phyloP scores from a whole-genome alignment of 345 rosid species.

The Toxicodendron radicans region DNA sequence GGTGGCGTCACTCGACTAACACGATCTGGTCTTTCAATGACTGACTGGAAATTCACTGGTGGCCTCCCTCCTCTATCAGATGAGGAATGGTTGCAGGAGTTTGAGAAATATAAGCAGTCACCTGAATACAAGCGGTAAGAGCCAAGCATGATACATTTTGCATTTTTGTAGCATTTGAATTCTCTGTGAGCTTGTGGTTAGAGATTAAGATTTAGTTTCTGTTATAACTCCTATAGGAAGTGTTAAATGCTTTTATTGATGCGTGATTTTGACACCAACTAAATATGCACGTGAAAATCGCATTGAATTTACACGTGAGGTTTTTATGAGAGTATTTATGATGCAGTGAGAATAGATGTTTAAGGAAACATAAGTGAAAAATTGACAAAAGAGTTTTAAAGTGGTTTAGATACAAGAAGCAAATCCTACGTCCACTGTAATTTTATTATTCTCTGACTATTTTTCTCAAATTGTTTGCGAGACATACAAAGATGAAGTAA shows the following conservation, averaged over 20 bases:
- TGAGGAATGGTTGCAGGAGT: conserved; percentile 79
- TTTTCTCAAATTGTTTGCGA: too few species aligned
- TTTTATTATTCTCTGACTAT: too few species aligned
- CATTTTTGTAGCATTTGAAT: conserved; percentile 5
- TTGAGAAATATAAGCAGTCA: conserved; percentile 80
- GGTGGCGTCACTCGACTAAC: conserved; percentile 89
- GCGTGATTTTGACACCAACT: too few species aligned
- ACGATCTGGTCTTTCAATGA: conserved; percentile 94
- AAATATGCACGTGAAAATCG: too few species aligned
- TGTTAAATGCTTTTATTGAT: conserved; percentile 2
- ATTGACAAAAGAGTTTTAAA: too few species aligned
- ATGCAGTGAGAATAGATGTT: too few species aligned
- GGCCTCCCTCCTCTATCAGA: conserved; percentile 80
- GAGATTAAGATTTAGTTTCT: not conserved
- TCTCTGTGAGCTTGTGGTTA: conserved; percentile 2
- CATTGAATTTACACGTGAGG: too few species aligned
- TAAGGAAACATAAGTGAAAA: too few species aligned
- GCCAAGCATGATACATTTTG: not conserved
- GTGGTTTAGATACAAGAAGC: too few species aligned
- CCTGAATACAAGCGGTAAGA: conserved; percentile 83
- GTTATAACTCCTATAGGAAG: not conserved
- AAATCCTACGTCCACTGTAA: too few species aligned
- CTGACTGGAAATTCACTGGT: conserved; percentile 92
- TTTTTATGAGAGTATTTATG: too few species aligned
- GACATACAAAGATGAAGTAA: too few species aligned